Percentiles rank a stretch among this genome's conserved stretches.
phyloP scores from a whole-genome alignment of 129 eudicot species.

The Lactuca saligna region DNA sequence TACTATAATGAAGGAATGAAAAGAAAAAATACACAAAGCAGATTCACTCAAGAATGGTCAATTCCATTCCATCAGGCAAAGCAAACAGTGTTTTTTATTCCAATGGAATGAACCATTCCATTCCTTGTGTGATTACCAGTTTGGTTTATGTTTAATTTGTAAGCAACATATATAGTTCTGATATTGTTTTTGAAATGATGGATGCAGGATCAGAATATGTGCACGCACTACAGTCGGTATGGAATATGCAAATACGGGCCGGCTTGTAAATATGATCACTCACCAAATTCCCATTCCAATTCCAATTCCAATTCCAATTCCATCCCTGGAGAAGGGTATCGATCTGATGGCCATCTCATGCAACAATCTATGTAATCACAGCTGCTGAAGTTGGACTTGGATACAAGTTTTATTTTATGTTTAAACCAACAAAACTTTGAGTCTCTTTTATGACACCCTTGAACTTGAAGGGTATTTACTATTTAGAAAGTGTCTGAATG shows the following conservation, averaged over 20 bases:
- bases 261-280: conserved; percentile 81
- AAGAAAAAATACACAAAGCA: too few relatives aligned
- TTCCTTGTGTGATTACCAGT: neutral
- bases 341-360: conserved; percentile 36
- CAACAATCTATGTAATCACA: conserved; percentile 40
- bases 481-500: conserved; percentile 24
- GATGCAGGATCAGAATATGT: conserved; percentile 68
- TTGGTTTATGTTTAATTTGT: neutral
- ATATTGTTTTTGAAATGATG: conserved; percentile 4
- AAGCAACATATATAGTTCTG: too few relatives aligned
- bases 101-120: too few relatives aligned
- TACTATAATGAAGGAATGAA: too few relatives aligned
- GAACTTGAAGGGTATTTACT: neutral
- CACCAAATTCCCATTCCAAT: conserved; percentile 40
- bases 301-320: conserved; percentile 23
- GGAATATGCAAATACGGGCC: conserved; percentile 98
- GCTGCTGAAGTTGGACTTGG: neutral
- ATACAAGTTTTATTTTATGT: conserved; percentile 29
- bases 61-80: too few relatives aligned
- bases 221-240: conserved; percentile 75
- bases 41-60: too few relatives aligned
- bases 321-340: conserved; percentile 29
- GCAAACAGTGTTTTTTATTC: too few relatives aligned
- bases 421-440: conserved; percentile 20
- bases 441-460: conserved; percentile 17